Conservation (phyloP, 768 basidiomycete species). For the Porphyrellus cyaneotinctus region DNA sequence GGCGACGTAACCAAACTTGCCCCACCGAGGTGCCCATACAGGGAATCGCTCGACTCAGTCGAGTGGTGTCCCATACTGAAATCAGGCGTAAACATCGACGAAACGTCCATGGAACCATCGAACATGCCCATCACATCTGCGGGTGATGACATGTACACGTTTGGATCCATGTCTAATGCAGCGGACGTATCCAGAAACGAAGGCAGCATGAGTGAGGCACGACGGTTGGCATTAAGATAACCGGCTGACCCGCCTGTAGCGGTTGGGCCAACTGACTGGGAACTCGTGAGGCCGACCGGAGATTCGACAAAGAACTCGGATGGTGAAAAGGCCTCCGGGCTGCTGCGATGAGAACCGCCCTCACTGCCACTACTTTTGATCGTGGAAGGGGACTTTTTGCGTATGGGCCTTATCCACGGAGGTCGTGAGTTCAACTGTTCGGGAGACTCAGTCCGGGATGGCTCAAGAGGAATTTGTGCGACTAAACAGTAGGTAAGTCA, state of each 20-base stretch:
- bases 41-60: conserved; percentile 23
- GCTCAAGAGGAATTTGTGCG: conserved; percentile 84
- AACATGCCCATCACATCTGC: conserved; percentile 63
- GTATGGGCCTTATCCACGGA: conserved; percentile 87
- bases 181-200: conserved; percentile 28
- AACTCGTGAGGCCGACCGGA: conserved; percentile 18
- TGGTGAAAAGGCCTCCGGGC: conserved; percentile 63
- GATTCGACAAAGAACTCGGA: conserved; percentile 61
- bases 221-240: conserved; percentile 24
- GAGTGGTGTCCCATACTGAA: conserved; percentile 27
- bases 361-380: conserved; percentile 42
- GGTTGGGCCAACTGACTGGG: conserved; percentile 22
- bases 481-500: conserved; percentile 38
- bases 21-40: conserved; percentile 28
- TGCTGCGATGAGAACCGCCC: conserved; percentile 44
- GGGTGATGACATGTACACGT: conserved; percentile 50
- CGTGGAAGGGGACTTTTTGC: conserved; percentile 61
- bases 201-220: conserved; percentile 22
- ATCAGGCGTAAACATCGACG: conserved; percentile 31
- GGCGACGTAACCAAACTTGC: conserved; percentile 26
- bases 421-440: conserved; percentile 52
- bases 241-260: conserved; percentile 10
- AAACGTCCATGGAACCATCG: conserved; percentile 37
- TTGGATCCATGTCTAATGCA: conserved; percentile 47
- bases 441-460: conserved; percentile 49